Percentiles rank a stretch among this genome's conserved stretches.
phyloP scores from a whole-genome alignment of 257 asterid genomes.

The Gentiana dahurica region DNA sequence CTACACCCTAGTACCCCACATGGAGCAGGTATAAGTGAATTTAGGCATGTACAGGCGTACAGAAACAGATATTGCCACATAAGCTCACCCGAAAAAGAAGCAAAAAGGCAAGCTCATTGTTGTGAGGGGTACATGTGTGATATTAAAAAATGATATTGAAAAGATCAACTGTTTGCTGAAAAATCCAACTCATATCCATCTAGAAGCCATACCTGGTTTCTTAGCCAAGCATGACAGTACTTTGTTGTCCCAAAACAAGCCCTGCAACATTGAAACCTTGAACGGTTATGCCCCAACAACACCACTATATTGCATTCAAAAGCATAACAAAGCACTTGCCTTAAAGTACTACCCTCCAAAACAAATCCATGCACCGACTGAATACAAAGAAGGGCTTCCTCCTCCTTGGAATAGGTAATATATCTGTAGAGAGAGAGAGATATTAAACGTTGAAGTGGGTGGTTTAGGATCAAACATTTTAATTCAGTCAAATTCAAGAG shows the following conservation, averaged over 20 bases:
- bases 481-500: neutral
- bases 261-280: constrained; percentile 35
- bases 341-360: constrained; percentile 72
- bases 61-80: too few relatives aligned
- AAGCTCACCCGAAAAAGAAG: too few relatives aligned
- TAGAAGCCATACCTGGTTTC: constrained; percentile 51
- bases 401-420: constrained; percentile 84
- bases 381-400: constrained; percentile 90
- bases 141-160: neutral
- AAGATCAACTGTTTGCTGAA: neutral
- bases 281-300: constrained; percentile 7
- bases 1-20: too few relatives aligned
- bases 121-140: too few relatives aligned
- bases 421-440: constrained; percentile 34
- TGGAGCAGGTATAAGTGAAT: too few relatives aligned
- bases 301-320: neutral
- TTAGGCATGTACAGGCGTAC: too few relatives aligned
- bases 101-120: too few relatives aligned
- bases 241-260: constrained; percentile 91
- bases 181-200: neutral
- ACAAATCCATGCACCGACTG: constrained; percentile 87
- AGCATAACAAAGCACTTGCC: constrained; percentile 27
- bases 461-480: neutral
- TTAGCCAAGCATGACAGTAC: constrained; percentile 91
- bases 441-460: too few relatives aligned